Evolutionary conservation across 2,329 filamentous ascomycete genomes (phyloP), one percentile per base, ranked within the genome.

Genomic region (Aspergillus sp.): DNA sequence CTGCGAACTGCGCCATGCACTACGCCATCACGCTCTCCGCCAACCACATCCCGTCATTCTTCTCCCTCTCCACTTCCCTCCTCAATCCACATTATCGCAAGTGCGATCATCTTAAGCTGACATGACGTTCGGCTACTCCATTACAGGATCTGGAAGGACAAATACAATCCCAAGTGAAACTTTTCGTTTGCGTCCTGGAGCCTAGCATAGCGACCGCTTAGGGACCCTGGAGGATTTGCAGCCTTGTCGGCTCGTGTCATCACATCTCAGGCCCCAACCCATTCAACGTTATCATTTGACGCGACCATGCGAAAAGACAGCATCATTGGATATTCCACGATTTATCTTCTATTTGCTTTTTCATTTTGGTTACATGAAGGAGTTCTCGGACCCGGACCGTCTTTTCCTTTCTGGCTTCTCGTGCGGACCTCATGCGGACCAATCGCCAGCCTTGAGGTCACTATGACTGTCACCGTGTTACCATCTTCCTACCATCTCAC

Each of bases 111-210:
- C 45, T 62, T 55, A 65, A 58, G 65, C 69, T 71, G 63, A 68
- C 63, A 59, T 59, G 54, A 59, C 51, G 18, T 42, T 54, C 36
- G 32, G 42, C 42, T 59, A 29, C n/a, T 51, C 52, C 2, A 46
- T 54, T 47, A 53, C 57, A 96, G 92, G 93, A 97, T 98, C 73
- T 97, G 94, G 92, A 98, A 98, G 76, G 92, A 96, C 63, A 98
- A 98, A 79, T 97, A 98, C 79, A 84, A 82, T 63, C 81, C 82
- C 20, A 81, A 82, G 71, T 80, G 71, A 67, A 39, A 10, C 5
- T 16, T 36, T 16, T 36, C 12, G 32, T 36, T 7, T 29, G 26
- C 5, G 22, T 26, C 47, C 4, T 50, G 31, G 51, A 39, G 10
- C 3, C 22, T 14, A 53, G 22, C 29, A 36, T 9, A 12, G 18